A percentile compares a stretch with the other conserved stretches of the same genome.
Conservation (phyloP, 306 rosid species). For the Prunus mume region DNA sequence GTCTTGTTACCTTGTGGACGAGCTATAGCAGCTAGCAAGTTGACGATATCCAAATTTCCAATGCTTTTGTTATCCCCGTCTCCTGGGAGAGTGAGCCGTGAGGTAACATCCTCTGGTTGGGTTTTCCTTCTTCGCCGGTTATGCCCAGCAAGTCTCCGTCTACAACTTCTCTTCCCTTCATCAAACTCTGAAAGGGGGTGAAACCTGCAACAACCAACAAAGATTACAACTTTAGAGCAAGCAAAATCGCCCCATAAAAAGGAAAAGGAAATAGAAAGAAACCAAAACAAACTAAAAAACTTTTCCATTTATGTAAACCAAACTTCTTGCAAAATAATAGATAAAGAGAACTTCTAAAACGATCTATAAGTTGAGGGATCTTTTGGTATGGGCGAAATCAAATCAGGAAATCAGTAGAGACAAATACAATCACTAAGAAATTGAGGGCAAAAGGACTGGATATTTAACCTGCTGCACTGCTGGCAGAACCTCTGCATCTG, state of each 20-base stretch:
- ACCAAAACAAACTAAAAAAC: not conserved
- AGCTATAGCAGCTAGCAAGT: constrained; percentile 67
- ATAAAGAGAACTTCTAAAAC: not conserved
- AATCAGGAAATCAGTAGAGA: not conserved
- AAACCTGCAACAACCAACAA: constrained; percentile 41
- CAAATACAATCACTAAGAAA: not conserved
- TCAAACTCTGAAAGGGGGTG: constrained; percentile 81
- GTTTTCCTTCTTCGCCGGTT: constrained; percentile 80
- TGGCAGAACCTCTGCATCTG: constrained; percentile 92
- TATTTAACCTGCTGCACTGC: constrained; percentile 81
- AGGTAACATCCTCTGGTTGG: constrained; percentile 69
- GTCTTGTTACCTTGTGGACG: constrained; percentile 56
- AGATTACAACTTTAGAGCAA: not conserved
- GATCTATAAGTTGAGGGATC: not conserved
- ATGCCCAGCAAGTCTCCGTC: constrained; percentile 92
- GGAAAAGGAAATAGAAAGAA: not conserved
- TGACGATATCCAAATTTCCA: constrained; percentile 60
- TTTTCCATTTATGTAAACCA: not conserved
- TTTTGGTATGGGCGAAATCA: not conserved
- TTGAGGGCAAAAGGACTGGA: not conserved
- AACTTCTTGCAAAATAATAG: too few relatives aligned
- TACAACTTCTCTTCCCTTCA: constrained; percentile 86
- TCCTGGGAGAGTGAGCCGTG: constrained; percentile 38
- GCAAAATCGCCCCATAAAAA: not conserved
- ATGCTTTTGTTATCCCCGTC: constrained; percentile 30